phyloP scores from a whole-genome alignment of 495 filamentous ascomycete genomes.

The Penicillium coffeae region DNA sequence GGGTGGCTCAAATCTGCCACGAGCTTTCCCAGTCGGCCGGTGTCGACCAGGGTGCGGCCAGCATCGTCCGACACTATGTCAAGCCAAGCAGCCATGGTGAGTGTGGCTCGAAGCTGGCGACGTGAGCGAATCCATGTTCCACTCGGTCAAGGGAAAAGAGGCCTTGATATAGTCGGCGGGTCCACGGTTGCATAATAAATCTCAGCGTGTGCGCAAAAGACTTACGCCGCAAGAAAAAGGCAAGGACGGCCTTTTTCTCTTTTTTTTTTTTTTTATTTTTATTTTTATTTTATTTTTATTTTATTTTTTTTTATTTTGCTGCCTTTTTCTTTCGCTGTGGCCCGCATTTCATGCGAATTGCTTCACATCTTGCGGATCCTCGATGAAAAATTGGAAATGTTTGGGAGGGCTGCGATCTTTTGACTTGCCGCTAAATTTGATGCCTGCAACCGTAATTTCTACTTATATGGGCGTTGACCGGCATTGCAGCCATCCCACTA shows the following conservation, averaged over 20 bases:
- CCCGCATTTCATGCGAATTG: background rate
- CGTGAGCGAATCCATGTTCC: background rate
- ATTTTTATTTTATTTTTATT: too few species aligned
- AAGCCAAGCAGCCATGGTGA: conserved; percentile 3
- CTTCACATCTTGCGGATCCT: background rate
- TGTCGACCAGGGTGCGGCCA: background rate
- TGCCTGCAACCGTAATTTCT: too few species aligned
- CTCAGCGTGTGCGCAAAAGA: background rate
- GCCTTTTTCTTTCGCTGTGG: too few species aligned
- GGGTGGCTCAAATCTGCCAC: background rate
- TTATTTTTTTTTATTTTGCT: too few species aligned
- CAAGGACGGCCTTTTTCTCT: background rate
- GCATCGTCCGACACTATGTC: background rate
- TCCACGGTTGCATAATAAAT: background rate
- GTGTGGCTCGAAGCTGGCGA: background rate
- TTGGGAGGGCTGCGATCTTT: background rate
- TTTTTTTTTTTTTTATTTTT: too few species aligned
- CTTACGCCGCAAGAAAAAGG: background rate
- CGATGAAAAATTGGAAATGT: background rate
- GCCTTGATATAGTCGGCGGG: background rate
- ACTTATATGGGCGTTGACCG: background rate
- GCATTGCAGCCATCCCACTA: background rate
- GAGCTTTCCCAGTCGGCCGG: background rate
- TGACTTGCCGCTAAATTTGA: too few species aligned
- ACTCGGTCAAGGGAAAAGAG: background rate